Evolutionary conservation across 2,329 filamentous ascomycete genomes (phyloP).

Genomic region (Cladosporium sp.): DNA sequence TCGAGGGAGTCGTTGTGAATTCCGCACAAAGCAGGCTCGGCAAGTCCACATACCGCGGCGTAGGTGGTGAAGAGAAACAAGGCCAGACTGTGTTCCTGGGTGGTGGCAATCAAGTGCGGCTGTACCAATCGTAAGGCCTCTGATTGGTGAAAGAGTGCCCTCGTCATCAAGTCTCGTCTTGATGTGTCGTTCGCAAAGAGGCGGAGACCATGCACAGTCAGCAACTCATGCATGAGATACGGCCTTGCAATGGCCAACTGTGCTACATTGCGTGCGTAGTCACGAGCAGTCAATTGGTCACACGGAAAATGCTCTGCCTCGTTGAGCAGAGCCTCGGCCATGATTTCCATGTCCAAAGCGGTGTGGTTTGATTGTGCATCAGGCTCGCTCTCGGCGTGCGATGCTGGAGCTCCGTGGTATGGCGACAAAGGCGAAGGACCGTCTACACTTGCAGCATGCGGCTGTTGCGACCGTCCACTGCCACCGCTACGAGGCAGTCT

Average conservation of each 20-base stretch:
- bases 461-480: too few relatives aligned
- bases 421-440: too few relatives aligned
- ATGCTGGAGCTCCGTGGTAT: too few relatives aligned
- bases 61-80: neutral
- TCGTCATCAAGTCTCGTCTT: neutral
- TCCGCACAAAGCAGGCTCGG: neutral
- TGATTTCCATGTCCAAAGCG: neutral
- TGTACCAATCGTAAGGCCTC: neutral
- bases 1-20: neutral
- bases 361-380: neutral
- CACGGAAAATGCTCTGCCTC: neutral
- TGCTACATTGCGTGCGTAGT: neutral
- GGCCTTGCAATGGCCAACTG: neutral
- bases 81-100: neutral
- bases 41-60: neutral
- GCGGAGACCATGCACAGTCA: neutral
- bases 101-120: neutral
- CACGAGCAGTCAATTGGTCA: neutral
- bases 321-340: neutral
- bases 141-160: neutral
- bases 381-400: too few relatives aligned
- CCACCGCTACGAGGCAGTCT: neutral
- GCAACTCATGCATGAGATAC: neutral
- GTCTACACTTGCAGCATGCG: neutral
- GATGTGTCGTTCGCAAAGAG: neutral